These are phyloP conservation scores for Penicillium canescens DNA, from an alignment of 495 filamentous ascomycete species.

Conservation along the genomic window DNA sequence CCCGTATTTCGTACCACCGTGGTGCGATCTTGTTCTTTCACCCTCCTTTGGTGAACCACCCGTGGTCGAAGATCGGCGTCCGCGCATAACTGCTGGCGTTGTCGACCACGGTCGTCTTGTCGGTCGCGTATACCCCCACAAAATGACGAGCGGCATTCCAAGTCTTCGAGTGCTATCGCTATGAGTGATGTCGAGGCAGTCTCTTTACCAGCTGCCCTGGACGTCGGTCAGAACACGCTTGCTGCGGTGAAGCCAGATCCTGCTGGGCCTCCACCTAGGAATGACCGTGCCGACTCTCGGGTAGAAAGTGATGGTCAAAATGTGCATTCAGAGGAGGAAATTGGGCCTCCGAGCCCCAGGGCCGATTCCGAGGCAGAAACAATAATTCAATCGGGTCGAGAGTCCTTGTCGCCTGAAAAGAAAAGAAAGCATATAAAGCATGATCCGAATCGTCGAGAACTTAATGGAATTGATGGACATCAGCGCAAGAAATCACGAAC, in stretches of 20 bases:
- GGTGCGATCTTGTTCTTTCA: constrained; percentile 16
- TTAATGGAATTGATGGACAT: constrained; percentile 49
- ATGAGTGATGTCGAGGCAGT: constrained; percentile 54
- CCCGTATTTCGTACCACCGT: neutral
- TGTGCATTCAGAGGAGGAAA: constrained; percentile 28
- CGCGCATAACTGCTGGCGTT: constrained; percentile 43
- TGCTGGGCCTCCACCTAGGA: constrained; percentile 28
- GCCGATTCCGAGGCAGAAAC: constrained; percentile 80
- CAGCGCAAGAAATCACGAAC: constrained; percentile 42
- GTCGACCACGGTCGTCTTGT: constrained; percentile 30
- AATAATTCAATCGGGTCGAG: constrained; percentile 72
- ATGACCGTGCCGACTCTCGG: constrained; percentile 17
- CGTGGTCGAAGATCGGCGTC: constrained; percentile 38
- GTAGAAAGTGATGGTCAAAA: constrained; percentile 23
- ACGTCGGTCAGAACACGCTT: constrained; percentile 39
- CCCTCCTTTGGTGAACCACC: constrained; percentile 6
- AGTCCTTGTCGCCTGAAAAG: constrained; percentile 68
- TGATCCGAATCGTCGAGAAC: constrained; percentile 45
- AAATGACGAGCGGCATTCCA: constrained; percentile 50
- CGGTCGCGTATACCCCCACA: constrained; percentile 43
- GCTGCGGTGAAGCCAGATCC: constrained; percentile 35
- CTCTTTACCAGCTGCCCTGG: constrained; percentile 46
- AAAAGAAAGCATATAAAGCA: constrained; percentile 68
- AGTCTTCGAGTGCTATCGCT: constrained; percentile 48
- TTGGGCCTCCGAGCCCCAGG: constrained; percentile 41